Evolutionary conservation across 1,284 basidiomycete species (phyloP).

Genomic region (Sanguinoderma infundibulare): DNA sequence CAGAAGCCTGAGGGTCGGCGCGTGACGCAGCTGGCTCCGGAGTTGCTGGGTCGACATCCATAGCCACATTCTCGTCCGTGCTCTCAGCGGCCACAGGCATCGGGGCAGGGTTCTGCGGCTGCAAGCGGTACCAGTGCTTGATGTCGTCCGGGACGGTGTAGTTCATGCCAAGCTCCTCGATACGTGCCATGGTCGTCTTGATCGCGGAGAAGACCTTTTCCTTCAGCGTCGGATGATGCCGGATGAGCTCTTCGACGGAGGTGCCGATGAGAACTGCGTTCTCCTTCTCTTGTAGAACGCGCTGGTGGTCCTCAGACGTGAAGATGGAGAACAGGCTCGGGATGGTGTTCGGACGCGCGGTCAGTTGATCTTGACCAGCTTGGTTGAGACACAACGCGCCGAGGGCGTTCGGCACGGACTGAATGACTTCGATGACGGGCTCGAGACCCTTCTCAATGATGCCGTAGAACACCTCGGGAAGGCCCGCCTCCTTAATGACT

Average conservation of each 20-base stretch:
- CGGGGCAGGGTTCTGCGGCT: conserved; percentile 35
- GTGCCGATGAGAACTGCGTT: conserved; percentile 89
- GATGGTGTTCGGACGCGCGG: conserved; percentile 79
- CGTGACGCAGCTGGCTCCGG: no score
- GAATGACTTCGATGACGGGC: conserved; percentile 88
- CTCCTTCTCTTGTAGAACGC: conserved; percentile 92
- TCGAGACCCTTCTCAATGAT: conserved; percentile 87
- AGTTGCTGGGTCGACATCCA: conserved; percentile 48
- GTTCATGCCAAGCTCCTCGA: conserved; percentile 72
- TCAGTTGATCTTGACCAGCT: conserved; percentile 83
- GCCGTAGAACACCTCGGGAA: conserved; percentile 90
- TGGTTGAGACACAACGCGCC: conserved; percentile 96
- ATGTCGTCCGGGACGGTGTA: conserved; percentile 62
- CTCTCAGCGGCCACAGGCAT: conserved; percentile 28
- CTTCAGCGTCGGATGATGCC: conserved; percentile 94
- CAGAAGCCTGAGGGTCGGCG: no score
- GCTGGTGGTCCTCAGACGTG: conserved; percentile 83
- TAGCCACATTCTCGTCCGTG: conserved; percentile 46
- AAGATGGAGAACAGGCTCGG: conserved; percentile 86
- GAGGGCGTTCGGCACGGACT: conserved; percentile 92
- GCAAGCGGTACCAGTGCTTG: no score
- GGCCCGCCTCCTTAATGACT: conserved; percentile 88
- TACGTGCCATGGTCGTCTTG: conserved; percentile 69
- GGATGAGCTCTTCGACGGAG: conserved; percentile 92
- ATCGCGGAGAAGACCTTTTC: conserved; percentile 78